Evolutionary conservation across 352 stramenopile genomes (phyloP), one percentile per base, ranked within the genome.

Genomic region (Phytophthora quininea): DNA sequence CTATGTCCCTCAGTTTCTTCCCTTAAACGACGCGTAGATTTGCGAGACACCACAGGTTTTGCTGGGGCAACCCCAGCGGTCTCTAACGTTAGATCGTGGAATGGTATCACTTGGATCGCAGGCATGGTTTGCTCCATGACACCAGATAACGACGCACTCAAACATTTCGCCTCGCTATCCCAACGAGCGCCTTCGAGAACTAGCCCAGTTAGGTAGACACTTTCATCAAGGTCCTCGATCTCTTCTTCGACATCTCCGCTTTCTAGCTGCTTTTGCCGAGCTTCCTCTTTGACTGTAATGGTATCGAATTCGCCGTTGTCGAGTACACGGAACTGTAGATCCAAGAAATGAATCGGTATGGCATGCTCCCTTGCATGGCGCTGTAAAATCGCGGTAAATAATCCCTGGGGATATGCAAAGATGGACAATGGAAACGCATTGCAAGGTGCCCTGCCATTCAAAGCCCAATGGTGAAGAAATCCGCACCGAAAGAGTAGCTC

Each of bases 81-180:
- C 14, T 29, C 53, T 45, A 58, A 45, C 4, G 46, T 14, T 3
- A 56, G 38, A 33, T 71, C 80, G 45, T 58, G 54, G 27, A 81
- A 75, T 0, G 93, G 88, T 19, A 93, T 54, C 29, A 98, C 92
- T 56, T 95, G 88, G 29, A 98, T 92, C 11, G 90, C 62, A 19
- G 95, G 92, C 74, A 98, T 91, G 27, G 73, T 62, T 40, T 91
- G 76, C 19, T 86, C 74, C 71, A 93, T 87, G 10, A 88, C 62
- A 4, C 84, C 84, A 9, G 85, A 85, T 10, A 62, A 62, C 3
- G 87, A 71, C 11, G 83, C 75, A 6, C 77, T 81, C n/a, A 95
- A 63, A 63, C 74, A 77, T 14, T 77, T 67, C 3, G 73, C 51
- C 30, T 88, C 72, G 19, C 75, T 73, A 54, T 75, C 78, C 88